Evolutionary conservation across 805 yeast species (phyloP).

Genomic region (Candida piceae): DNA sequence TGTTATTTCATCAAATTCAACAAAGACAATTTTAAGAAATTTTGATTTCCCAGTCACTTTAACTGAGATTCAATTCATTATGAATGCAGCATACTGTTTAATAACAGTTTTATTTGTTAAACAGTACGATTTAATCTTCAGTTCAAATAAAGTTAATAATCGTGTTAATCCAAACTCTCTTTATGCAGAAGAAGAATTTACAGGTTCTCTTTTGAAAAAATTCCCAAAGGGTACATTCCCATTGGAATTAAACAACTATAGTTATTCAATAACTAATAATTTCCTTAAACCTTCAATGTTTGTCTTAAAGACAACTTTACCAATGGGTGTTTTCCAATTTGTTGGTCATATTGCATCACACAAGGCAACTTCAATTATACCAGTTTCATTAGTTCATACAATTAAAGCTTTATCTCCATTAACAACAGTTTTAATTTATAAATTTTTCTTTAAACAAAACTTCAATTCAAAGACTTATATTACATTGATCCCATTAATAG

Average conservation of each 20-base stretch:
- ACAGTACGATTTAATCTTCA: slow-evolving; percentile 31
- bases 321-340: slow-evolving; percentile 94
- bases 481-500: slow-evolving; percentile 71
- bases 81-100: slow-evolving; percentile 62
- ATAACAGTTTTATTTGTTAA: slow-evolving; percentile 23
- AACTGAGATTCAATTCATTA: slow-evolving; percentile 79
- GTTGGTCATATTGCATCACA: slow-evolving; percentile 88
- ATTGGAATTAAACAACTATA: slow-evolving; percentile 23
- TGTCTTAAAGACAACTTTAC: slow-evolving; percentile 65
- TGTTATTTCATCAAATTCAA: slow-evolving; percentile 75
- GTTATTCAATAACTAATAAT: slow-evolving; percentile 25
- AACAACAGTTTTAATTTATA: slow-evolving; percentile 77
- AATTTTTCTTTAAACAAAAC: slow-evolving; percentile 49
- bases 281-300: slow-evolving; percentile 51
- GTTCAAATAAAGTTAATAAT: slow-evolving; percentile 22
- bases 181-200: slow-evolving; percentile 17
- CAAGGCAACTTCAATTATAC: slow-evolving; percentile 85
- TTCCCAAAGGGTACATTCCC: slow-evolving; percentile 53
- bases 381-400: slow-evolving; percentile 93
- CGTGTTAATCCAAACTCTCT: slow-evolving; percentile 31
- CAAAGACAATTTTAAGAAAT: slow-evolving; percentile 66
- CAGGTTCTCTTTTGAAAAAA: slow-evolving; percentile 16
- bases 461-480: slow-evolving; percentile 67
- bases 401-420: slow-evolving; percentile 89
- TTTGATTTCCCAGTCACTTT: slow-evolving; percentile 83